Evolutionary conservation across 345 rosid genomes (phyloP).

Genomic region (Jatropha curcas): DNA sequence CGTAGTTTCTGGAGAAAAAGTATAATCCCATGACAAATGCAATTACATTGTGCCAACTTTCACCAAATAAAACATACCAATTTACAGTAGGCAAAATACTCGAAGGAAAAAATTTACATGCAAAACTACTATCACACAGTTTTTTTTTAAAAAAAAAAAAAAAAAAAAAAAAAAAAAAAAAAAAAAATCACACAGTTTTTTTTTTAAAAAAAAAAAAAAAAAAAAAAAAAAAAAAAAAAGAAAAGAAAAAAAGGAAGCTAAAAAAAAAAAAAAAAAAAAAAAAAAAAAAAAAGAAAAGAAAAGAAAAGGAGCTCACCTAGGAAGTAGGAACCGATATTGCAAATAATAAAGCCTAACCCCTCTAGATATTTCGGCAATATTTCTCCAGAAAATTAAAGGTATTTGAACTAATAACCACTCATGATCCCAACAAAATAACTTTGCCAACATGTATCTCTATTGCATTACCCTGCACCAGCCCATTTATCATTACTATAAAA

Average conservation of each 20-base stretch:
- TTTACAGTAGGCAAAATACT: background rate
- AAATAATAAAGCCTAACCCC: background rate
- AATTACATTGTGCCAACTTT: background rate
- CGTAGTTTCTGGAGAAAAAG: conserved; percentile 58
- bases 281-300: too few relatives aligned
- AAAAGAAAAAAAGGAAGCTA: too few relatives aligned
- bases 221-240: too few relatives aligned
- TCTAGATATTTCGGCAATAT: background rate
- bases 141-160: too few relatives aligned
- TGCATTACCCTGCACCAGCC: background rate
- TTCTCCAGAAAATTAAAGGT: background rate
- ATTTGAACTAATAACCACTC: background rate
- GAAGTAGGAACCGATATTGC: background rate
- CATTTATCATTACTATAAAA: background rate
- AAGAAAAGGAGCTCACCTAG: background rate
- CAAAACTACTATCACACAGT: background rate
- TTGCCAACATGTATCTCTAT: background rate
- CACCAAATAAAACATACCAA: background rate
- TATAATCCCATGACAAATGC: background rate
- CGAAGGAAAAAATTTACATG: background rate
- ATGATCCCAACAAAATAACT: background rate
- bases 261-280: too few relatives aligned
- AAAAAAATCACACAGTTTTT: too few relatives aligned
- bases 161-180: too few relatives aligned
- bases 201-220: too few relatives aligned